Percentiles rank a stretch among this genome's conserved stretches.
Evolutionary conservation across 1,284 basidiomycete species (phyloP).

Genomic region (Cutaneotrichosporon cavernicola): DNA sequence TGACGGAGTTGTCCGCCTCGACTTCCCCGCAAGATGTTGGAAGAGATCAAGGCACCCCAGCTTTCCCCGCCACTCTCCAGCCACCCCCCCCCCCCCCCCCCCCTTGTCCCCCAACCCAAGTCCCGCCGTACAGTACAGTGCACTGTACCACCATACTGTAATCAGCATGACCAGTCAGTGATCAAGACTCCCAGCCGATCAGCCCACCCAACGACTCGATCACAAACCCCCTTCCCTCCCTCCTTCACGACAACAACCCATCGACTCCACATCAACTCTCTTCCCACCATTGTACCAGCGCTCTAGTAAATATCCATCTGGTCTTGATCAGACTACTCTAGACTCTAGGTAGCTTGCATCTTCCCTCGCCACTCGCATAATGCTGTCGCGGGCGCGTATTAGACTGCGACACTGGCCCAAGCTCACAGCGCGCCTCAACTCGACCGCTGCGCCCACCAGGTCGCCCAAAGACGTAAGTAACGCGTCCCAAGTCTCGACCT

Average conservation of each 20-base stretch:
- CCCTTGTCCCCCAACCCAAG: too few relatives aligned
- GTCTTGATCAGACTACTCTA: background rate
- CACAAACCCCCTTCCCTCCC: background rate
- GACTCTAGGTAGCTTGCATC: background rate
- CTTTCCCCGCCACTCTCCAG: too few relatives aligned
- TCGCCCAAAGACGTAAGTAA: constrained; percentile 26
- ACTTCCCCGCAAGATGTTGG: too few relatives aligned
- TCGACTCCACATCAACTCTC: background rate
- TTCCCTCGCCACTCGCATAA: constrained; percentile 9
- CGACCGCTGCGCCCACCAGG: constrained; percentile 5
- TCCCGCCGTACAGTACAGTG: too few relatives aligned
- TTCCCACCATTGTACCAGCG: background rate
- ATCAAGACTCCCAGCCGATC: background rate
- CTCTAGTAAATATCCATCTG: background rate
- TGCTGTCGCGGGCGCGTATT: constrained; percentile 15
- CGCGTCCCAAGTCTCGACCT: background rate
- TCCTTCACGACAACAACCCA: background rate
- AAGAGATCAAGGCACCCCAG: too few relatives aligned
- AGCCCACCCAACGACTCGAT: background rate
- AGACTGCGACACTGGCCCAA: constrained; percentile 8
- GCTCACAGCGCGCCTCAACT: constrained; percentile 14
- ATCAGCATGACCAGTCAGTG: too few relatives aligned
- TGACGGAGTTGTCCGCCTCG: too few relatives aligned
- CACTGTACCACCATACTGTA: too few relatives aligned
- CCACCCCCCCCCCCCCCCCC: too few relatives aligned